A percentile compares a stretch with the other conserved stretches of the same genome.
These are phyloP conservation scores for Albifimbria verrucaria DNA, from an alignment of 2,329 filamentous ascomycete species.

Conservation along the genomic window DNA sequence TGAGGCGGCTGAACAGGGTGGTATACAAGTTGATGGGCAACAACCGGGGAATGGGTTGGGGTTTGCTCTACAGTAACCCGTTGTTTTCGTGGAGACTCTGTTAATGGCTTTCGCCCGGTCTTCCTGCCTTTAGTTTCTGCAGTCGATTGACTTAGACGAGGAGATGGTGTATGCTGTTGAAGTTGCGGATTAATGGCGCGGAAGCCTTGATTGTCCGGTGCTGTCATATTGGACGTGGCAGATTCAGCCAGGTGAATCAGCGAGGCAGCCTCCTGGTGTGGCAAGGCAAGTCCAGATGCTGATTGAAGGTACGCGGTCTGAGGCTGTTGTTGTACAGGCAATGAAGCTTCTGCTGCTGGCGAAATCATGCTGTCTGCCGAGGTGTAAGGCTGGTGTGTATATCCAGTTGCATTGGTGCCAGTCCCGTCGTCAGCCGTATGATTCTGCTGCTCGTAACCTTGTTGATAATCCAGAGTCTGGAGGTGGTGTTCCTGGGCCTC, in stretches of 20 bases:
- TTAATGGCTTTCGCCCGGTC: background rate
- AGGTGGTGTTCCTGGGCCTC: constrained; percentile 12
- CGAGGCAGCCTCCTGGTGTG: background rate
- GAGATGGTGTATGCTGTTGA: background rate
- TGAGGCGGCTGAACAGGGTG: too few relatives aligned
- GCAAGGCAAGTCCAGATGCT: background rate
- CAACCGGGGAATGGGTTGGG: too few relatives aligned
- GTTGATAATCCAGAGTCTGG: background rate
- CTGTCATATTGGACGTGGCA: background rate
- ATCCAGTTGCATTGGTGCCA: background rate
- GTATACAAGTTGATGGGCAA: too few relatives aligned
- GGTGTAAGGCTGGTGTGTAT: background rate
- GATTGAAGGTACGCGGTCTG: background rate
- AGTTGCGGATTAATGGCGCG: background rate
- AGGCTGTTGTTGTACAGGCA: background rate
- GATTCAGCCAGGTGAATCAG: background rate
- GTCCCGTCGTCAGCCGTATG: background rate
- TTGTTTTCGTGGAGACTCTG: background rate
- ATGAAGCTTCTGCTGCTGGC: background rate
- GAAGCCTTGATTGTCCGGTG: background rate
- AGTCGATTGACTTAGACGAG: background rate
- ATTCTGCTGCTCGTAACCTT: background rate
- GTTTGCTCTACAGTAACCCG: too few relatives aligned
- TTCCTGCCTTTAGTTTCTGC: background rate
- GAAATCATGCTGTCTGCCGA: background rate